Evolutionary conservation across 2,329 filamentous ascomycete genomes (phyloP).

Genomic region (Didymella pomorum): DNA sequence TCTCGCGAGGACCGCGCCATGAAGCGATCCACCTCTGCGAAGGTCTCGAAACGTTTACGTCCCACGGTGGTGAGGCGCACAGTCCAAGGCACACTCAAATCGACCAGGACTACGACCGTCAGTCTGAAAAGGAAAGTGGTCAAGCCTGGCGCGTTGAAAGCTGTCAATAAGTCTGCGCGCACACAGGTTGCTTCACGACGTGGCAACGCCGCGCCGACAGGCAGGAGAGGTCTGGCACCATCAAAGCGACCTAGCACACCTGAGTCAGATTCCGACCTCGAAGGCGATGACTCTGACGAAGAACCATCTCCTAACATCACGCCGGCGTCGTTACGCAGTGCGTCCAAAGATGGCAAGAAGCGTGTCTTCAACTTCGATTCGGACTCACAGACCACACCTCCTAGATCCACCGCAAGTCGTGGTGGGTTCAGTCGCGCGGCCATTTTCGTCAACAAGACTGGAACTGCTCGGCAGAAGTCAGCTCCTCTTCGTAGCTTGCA

Average conservation of each 20-base stretch:
- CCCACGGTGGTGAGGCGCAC: conserved; percentile 19
- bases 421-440: conserved; percentile 1
- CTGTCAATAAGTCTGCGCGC: conserved; percentile 29
- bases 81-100: conserved; percentile 25
- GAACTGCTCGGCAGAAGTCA: conserved; percentile 18
- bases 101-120: conserved; percentile 34
- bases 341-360: conserved; percentile 31
- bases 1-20: conserved; percentile 46
- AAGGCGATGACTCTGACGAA: conserved; percentile 28
- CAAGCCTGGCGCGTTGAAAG: conserved; percentile 36
- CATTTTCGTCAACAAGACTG: conserved; percentile 4
- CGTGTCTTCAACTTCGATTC: conserved; percentile 20
- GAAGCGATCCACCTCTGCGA: conserved; percentile 34
- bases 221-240: conserved; percentile 25
- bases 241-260: conserved; percentile 32
- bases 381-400: conserved; percentile 8
- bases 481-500: conserved; percentile 21
- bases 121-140: conserved; percentile 34
- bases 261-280: conserved; percentile 12
- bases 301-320: conserved; percentile 46
- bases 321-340: conserved; percentile 48
- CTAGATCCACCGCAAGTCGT: conserved; percentile 2
- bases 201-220: conserved; percentile 16
- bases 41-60: conserved; percentile 22
- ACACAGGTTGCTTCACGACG: conserved; percentile 18